Base-by-base conservation (phyloP, 176 grass and related monocot genomes). In the Musa itinerans region DNA sequence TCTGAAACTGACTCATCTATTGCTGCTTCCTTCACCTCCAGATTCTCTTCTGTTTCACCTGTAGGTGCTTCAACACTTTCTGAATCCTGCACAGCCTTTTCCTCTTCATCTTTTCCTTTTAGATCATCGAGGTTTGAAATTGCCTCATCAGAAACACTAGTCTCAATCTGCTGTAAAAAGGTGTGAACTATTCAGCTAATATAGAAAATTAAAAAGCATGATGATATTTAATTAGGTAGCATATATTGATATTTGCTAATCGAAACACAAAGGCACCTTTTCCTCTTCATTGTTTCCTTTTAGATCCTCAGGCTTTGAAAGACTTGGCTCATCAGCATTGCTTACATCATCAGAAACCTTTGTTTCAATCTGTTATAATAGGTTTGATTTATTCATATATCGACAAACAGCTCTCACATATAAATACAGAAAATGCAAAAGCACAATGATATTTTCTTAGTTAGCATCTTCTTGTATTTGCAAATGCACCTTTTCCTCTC, bases 401-500 rank as follows among this genome's bases (percentile, higher is more conserved):
- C 2, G 8, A 62, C 14, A 61, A 61, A 61, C 12, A 61, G 17
- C 14, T 9, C 20, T 63, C 10, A 23, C 34, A 43, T 43, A 43
- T 43, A 43, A 43, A 43, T 43, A 43, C 34, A 43, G 34, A 6
- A 43, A 43, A 43, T 43, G 34, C 10, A 63, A 63, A 63, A 11
- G 10, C 8, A 2, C 61, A 63, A 63, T 10, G 19, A 2, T 22
- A 63, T 22, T 10, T 23, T 19, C 22, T 11, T 63, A 63, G 10
- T 19, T 22, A 22, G 61, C n/a, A 22, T 8, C 3, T 21, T 22
- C 5, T 22, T 1, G 22, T 10, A 21, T 22, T 22, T 23, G 8
- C 61, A 63, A 63, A 63, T 63, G 61, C 23, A 74, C 52, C 24
- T 74, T 74, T 26, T 56, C 23, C 53, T 55, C 72, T 9, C 61